Conservation (phyloP, 148 eudicot species). For the Linanthus parryae region DNA sequence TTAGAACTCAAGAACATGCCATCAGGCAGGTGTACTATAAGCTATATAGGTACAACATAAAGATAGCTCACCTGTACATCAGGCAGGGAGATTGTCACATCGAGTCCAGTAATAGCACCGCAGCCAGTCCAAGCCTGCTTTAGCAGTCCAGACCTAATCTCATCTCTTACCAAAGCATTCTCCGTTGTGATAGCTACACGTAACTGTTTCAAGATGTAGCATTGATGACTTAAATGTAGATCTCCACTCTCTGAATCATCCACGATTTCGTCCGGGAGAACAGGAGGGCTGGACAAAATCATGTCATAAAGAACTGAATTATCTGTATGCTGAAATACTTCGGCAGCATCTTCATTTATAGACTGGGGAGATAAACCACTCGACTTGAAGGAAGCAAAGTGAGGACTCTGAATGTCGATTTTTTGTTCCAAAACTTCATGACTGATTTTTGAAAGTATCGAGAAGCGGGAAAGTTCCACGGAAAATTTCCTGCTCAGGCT, state of each 20-base stretch:
- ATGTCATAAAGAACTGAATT: constrained; percentile 25
- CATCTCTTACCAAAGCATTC: constrained; percentile 31
- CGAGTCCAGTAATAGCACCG: constrained; percentile 68
- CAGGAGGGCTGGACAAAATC: constrained; percentile 36
- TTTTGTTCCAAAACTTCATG: constrained; percentile 24
- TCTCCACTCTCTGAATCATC: constrained; percentile 15
- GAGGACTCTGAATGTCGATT: constrained; percentile 35
- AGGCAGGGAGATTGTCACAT: constrained; percentile 61
- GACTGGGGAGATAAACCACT: constrained; percentile 24
- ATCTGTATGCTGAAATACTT: constrained; percentile 16
- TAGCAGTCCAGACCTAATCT: constrained; percentile 19
- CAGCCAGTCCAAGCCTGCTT: constrained; percentile 64
- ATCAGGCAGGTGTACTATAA: too few relatives aligned
- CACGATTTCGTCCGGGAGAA: constrained; percentile 18
- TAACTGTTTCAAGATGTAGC: constrained; percentile 53
- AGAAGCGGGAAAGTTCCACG: constrained; percentile 41
- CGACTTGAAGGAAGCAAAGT: constrained; percentile 28
- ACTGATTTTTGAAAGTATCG: constrained; percentile 52
- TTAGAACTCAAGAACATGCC: too few relatives aligned
- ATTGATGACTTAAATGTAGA: constrained; percentile 28
- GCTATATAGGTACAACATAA: background rate
- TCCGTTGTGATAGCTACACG: constrained; percentile 47
- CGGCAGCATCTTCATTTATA: constrained; percentile 19
- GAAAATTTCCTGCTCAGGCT: constrained; percentile 40
- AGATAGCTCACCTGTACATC: constrained; percentile 62